Percentiles rank a stretch among this genome's conserved stretches.
Evolutionary conservation across 2,329 filamentous ascomycete genomes (phyloP).

Genomic region (Trichocomaceae sp.): DNA sequence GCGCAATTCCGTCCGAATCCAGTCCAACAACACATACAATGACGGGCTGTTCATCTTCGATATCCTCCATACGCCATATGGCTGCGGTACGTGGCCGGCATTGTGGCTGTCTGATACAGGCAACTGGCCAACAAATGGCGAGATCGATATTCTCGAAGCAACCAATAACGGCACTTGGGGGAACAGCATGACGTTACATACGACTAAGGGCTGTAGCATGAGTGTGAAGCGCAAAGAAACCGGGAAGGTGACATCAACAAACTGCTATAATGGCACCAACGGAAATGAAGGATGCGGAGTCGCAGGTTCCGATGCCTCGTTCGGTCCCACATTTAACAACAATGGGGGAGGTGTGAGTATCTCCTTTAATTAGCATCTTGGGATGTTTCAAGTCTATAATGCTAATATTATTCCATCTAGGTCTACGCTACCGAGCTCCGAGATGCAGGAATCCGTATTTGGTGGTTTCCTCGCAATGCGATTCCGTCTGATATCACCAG

Average conservation of each 20-base stretch:
- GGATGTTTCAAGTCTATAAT: background rate
- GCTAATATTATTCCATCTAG: conserved; percentile 15
- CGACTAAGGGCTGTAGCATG: conserved; percentile 48
- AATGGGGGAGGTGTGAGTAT: conserved; percentile 46
- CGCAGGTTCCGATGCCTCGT: conserved; percentile 37
- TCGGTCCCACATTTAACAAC: conserved; percentile 48
- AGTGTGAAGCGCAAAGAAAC: conserved; percentile 50
- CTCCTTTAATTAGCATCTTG: background rate
- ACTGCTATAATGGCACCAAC: conserved; percentile 49
- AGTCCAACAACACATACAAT: conserved; percentile 55
- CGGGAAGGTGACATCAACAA: conserved; percentile 37
- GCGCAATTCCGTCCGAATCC: conserved; percentile 57
- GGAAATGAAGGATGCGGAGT: conserved; percentile 56
- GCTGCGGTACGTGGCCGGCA: conserved; percentile 59
- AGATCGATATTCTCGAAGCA: conserved; percentile 59
- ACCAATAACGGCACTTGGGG: conserved; percentile 50
- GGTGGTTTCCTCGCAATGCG: conserved; percentile 49
- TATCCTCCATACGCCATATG: conserved; percentile 56
- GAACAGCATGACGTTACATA: conserved; percentile 57
- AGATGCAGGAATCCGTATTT: conserved; percentile 54
- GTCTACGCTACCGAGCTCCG: conserved; percentile 58
- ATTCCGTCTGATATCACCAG: conserved; percentile 49
- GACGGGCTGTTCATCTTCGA: conserved; percentile 64
- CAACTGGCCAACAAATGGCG: conserved; percentile 59
- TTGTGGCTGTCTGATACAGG: conserved; percentile 58